Conservation (phyloP, 164 flowering plant species). For the Nymphaea thermarum region DNA sequence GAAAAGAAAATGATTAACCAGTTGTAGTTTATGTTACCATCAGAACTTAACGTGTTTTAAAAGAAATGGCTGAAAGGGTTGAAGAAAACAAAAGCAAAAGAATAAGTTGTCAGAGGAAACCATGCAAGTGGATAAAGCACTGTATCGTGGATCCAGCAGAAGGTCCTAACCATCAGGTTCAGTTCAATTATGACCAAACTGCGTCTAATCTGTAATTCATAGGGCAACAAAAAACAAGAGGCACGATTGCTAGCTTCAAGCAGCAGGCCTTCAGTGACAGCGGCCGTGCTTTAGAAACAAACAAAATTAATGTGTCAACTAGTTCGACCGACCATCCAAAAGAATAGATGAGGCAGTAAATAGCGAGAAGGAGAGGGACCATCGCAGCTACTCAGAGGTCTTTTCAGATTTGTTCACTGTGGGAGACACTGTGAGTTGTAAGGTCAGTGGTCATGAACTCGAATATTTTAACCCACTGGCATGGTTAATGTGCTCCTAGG, state of each 20-base stretch:
- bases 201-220: no score
- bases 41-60: no score
- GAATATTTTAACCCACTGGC: no score
- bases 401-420: not conserved
- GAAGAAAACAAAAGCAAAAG: no score
- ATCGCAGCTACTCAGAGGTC: not conserved
- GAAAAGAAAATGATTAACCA: no score
- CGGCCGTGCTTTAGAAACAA: not conserved
- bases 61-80: no score
- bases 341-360: not conserved
- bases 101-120: not conserved
- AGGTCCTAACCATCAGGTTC: not conserved
- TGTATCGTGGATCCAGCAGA: not conserved
- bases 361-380: not conserved
- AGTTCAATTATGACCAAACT: not conserved
- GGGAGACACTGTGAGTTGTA: not conserved
- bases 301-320: not conserved
- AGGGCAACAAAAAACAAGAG: no score
- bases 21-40: no score
- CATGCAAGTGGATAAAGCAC: not conserved
- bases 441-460: not conserved
- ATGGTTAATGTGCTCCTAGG: no score
- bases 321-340: not conserved
- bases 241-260: no score
- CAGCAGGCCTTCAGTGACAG: not conserved